A percentile compares a stretch with the other conserved stretches of the same genome.
These are phyloP conservation scores for Papiliotrema nemorosa DNA, from an alignment of 1,284 basidiomycete genomes.

Conservation along the genomic window DNA sequence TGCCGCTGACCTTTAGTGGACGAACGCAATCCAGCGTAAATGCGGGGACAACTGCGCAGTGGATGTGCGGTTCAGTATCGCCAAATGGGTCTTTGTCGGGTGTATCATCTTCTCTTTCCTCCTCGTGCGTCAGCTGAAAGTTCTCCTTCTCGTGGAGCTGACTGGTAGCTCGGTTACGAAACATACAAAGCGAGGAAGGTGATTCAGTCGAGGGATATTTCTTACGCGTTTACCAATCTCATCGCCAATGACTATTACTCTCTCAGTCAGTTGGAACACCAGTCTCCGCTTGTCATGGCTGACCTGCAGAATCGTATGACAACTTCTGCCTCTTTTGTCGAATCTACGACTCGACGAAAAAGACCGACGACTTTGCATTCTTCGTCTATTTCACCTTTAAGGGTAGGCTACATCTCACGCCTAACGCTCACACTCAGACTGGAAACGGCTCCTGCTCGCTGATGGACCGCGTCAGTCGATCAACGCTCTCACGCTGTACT, in stretches of 20 bases:
- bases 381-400: slow-evolving; percentile 99
- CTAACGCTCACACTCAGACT: too few species aligned
- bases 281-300: slow-evolving; percentile 4
- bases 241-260: slow-evolving; percentile 96
- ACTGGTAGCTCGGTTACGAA: slow-evolving; percentile 71
- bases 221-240: slow-evolving; percentile 93
- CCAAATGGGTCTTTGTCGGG: slow-evolving; percentile 94
- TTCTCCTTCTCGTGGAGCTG: neutral
- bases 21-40: slow-evolving; percentile 78
- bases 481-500: slow-evolving; percentile 89
- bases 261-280: slow-evolving; percentile 60
- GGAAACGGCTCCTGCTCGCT: slow-evolving; percentile 90
- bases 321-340: slow-evolving; percentile 98
- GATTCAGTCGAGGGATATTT: slow-evolving; percentile 90
- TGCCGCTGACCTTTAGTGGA: slow-evolving; percentile 57
- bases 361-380: slow-evolving; percentile 95
- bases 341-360: slow-evolving; percentile 92
- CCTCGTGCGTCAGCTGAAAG: slow-evolving; percentile 58
- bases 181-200: slow-evolving; percentile 88
- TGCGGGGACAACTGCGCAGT: slow-evolving; percentile 69
- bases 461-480: slow-evolving; percentile 98
- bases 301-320: slow-evolving; percentile 73
- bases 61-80: slow-evolving; percentile 80
- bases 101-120: slow-evolving; percentile 98
- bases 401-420: slow-evolving; percentile 64